Percentiles rank a stretch among this genome's conserved stretches.
These are phyloP conservation scores for Vigna trinervia DNA, from an alignment of 306 rosid genomes.

Conservation along the genomic window DNA sequence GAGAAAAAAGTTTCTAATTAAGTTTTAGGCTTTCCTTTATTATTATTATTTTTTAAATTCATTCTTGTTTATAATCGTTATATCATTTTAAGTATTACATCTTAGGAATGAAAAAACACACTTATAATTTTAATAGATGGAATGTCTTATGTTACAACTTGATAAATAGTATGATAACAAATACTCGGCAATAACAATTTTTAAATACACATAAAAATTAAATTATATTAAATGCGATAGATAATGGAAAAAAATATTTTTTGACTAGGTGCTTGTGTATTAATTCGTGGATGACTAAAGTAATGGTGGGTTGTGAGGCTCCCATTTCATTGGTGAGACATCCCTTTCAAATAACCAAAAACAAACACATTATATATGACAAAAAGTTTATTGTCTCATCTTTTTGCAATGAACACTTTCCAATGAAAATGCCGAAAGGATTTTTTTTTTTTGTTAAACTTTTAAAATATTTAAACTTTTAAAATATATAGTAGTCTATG, in stretches of 20 bases:
- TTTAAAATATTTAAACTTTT: background rate
- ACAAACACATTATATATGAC: constrained; percentile 3
- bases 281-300: background rate
- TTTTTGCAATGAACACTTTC: background rate
- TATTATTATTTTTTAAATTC: background rate
- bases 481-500: background rate
- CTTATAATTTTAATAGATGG: background rate
- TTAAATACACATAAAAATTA: background rate
- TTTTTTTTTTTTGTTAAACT: background rate
- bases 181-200: background rate
- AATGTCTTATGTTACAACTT: background rate
- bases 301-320: constrained; percentile 6
- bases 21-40: background rate
- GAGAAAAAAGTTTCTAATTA: background rate
- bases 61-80: background rate
- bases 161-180: background rate
- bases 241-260: background rate
- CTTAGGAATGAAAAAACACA: background rate
- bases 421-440: background rate
- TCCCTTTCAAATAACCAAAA: constrained; percentile 9
- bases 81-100: background rate
- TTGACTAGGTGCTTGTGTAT: background rate
- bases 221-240: background rate
- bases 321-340: constrained; percentile 11
- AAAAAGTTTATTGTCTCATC: constrained; percentile 19